Conservation (phyloP, 2,329 filamentous ascomycete species). For the Fusarium zealandicum region DNA sequence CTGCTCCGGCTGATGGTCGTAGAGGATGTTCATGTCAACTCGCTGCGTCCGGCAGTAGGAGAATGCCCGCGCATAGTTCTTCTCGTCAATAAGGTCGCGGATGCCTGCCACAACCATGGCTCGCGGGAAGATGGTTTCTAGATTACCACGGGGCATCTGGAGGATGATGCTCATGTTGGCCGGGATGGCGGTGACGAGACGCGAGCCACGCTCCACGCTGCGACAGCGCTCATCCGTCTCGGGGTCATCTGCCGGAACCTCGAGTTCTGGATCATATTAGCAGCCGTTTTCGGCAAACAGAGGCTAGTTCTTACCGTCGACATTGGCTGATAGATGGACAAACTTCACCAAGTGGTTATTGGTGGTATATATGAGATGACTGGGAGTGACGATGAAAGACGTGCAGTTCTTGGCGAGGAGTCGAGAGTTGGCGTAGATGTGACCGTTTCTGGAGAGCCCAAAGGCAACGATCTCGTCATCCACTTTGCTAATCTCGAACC, state of each 20-base stretch:
- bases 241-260: conserved; percentile 85
- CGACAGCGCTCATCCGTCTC: conserved; percentile 92
- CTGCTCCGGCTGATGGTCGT: conserved; percentile 88
- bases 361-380: conserved; percentile 90
- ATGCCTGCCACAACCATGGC: conserved; percentile 93
- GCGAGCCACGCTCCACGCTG: conserved; percentile 87
- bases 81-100: conserved; percentile 77
- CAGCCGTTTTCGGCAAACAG: background rate
- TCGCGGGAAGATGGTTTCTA: conserved; percentile 93
- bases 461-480: conserved; percentile 56
- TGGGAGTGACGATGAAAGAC: conserved; percentile 82
- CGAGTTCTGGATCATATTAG: conserved; percentile 66
- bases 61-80: conserved; percentile 86
- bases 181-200: conserved; percentile 87
- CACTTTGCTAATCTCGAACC: conserved; percentile 57
- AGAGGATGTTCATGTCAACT: conserved; percentile 97
- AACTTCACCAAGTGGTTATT: conserved; percentile 94
- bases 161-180: conserved; percentile 84
- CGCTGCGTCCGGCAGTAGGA: conserved; percentile 88
- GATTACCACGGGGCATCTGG: conserved; percentile 94
- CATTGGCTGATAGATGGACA: conserved; percentile 73
- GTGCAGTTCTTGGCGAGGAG: conserved; percentile 87
- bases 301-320: conserved; percentile 61
- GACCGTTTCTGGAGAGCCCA: conserved; percentile 77
- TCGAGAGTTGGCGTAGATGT: conserved; percentile 78